A percentile compares a stretch with the other conserved stretches of the same genome.
phyloP scores from a whole-genome alignment of 352 stramenopile genomes.

The Phytophthora aleatoria region DNA sequence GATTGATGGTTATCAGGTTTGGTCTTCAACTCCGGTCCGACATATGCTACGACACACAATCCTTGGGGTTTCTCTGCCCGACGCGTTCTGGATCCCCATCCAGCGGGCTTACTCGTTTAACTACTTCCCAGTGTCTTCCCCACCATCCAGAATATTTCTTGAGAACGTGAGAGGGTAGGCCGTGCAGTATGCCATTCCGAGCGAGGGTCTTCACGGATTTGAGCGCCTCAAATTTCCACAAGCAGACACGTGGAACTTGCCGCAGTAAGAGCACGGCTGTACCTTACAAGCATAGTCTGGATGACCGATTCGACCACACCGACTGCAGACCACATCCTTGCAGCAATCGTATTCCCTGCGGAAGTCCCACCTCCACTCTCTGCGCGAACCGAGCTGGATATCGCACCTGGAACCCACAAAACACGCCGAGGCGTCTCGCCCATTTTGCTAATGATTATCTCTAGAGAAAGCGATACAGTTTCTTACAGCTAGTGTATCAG shows the following conservation, averaged over 20 bases:
- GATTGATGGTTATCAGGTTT: slow-evolving; percentile 12
- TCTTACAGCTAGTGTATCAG: too few relatives aligned
- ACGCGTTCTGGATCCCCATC: slow-evolving; percentile 7
- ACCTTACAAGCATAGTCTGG: too few relatives aligned
- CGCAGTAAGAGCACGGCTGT: too few relatives aligned
- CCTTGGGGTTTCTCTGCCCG: slow-evolving; percentile 7
- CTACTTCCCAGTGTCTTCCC: background rate
- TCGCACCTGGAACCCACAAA: too few relatives aligned
- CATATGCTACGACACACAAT: slow-evolving; percentile 24
- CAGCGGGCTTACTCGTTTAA: background rate
- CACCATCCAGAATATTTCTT: too few relatives aligned
- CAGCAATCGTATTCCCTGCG: background rate
- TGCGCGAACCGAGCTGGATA: too few relatives aligned
- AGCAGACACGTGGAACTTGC: background rate
- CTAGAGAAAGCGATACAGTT: too few relatives aligned
- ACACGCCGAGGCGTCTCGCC: too few relatives aligned
- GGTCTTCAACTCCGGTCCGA: slow-evolving; percentile 7
- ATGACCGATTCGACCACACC: background rate
- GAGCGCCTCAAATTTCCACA: background rate
- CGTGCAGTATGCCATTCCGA: too few relatives aligned
- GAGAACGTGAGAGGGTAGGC: too few relatives aligned
- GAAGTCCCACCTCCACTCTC: too few relatives aligned
- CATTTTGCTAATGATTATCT: too few relatives aligned
- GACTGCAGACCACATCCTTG: background rate
- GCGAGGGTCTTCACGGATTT: background rate